A percentile compares a stretch with the other conserved stretches of the same genome.
Conservation (phyloP, 768 basidiomycete species). For the Tricholoma matsutake region DNA sequence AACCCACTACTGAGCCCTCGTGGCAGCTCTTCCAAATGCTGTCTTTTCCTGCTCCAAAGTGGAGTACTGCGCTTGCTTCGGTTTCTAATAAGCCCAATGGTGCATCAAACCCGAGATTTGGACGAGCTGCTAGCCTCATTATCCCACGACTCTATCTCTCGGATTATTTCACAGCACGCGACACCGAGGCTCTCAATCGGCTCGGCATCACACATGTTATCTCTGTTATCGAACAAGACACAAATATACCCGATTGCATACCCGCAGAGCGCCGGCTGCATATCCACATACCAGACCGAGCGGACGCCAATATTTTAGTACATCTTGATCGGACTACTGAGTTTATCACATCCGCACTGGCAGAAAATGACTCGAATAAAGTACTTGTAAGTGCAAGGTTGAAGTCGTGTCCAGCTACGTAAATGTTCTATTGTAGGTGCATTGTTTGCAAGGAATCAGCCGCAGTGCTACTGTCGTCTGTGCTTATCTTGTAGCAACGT, state of each 20-base stretch:
- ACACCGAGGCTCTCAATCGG: constrained; percentile 41
- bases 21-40: constrained; percentile 22
- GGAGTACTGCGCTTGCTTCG: constrained; percentile 21
- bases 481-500: constrained; percentile 62
- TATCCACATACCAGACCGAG: constrained; percentile 35
- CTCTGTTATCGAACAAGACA: constrained; percentile 54
- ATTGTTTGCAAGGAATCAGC: constrained; percentile 74
- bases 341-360: constrained; percentile 33
- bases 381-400: constrained; percentile 30
- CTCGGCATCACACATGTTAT: constrained; percentile 76
- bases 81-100: constrained; percentile 8
- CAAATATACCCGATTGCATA: constrained; percentile 44
- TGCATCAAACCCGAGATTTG: constrained; percentile 7
- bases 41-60: constrained; percentile 31
- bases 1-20: neutral
- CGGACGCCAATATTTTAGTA: constrained; percentile 29
- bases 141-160: constrained; percentile 58
- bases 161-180: constrained; percentile 53
- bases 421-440: constrained; percentile 47
- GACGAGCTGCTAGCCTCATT: constrained; percentile 35
- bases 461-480: constrained; percentile 74
- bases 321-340: constrained; percentile 35
- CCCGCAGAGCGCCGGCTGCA: constrained; percentile 43
- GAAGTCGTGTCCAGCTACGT: neutral
- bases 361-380: constrained; percentile 33